Conservation (phyloP, 768 basidiomycete species). For the Scleroderma citrinum region DNA sequence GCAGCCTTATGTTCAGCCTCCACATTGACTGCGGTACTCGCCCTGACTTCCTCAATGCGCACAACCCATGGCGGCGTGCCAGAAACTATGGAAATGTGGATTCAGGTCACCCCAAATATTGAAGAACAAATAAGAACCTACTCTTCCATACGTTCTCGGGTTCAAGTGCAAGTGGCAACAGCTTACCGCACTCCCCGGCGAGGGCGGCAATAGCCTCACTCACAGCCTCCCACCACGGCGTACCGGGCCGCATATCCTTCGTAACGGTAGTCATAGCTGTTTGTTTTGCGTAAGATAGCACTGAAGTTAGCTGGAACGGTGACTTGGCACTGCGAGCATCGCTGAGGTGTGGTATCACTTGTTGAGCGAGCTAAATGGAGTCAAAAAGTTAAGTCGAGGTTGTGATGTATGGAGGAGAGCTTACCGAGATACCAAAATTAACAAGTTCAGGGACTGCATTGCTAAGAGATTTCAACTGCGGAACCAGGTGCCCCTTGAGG, state of each 20-base stretch:
- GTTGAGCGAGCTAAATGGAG: slow-evolving; percentile 69
- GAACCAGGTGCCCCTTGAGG: slow-evolving; percentile 62
- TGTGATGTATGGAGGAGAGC: slow-evolving; percentile 15
- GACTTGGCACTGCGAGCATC: slow-evolving; percentile 76
- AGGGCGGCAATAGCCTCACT: slow-evolving; percentile 63
- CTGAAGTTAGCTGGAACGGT: slow-evolving; percentile 66
- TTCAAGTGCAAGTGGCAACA: slow-evolving; percentile 70
- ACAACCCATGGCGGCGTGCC: slow-evolving; percentile 81
- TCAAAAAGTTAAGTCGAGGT: not conserved
- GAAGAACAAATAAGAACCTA: slow-evolving; percentile 34
- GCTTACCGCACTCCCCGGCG: slow-evolving; percentile 59
- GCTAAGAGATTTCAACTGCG: slow-evolving; percentile 67
- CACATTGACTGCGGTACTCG: slow-evolving; percentile 75
- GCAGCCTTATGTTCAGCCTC: slow-evolving; percentile 88
- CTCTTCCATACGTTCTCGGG: slow-evolving; percentile 74
- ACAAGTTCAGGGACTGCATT: slow-evolving; percentile 74
- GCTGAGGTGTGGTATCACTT: slow-evolving; percentile 78
- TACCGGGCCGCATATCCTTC: slow-evolving; percentile 58
- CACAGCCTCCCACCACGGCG: slow-evolving; percentile 74
- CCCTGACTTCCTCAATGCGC: slow-evolving; percentile 78
- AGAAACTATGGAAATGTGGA: slow-evolving; percentile 41
- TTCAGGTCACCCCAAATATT: not conserved
- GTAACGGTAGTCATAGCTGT: slow-evolving; percentile 66
- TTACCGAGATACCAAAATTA: slow-evolving; percentile 86
- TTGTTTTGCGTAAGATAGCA: slow-evolving; percentile 68